Evolutionary conservation across 345 rosid genomes (phyloP), one percentile per base, ranked within the genome.

Genomic region (Hirschfeldia incana): DNA sequence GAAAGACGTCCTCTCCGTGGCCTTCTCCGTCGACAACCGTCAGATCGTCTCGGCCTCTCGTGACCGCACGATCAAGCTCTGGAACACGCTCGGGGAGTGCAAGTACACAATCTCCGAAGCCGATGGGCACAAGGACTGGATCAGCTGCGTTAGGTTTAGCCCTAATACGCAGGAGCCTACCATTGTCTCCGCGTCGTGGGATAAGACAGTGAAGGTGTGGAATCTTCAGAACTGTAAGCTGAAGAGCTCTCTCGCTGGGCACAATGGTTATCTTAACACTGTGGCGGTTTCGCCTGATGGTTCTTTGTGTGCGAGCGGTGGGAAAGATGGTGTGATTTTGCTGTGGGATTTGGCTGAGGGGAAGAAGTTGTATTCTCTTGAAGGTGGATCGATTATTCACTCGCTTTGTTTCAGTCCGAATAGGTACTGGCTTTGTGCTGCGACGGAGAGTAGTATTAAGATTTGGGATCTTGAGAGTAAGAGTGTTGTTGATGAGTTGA

Each of bases 301-400:
- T 16, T 53, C 60, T 3, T 2, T 53, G 4, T 53, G 60, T 16
- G 26, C 60, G 27, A 53, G 60, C 6, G 60, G 60, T 7, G 60
- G 60, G 27, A 53, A 53, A 53, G 60, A 53, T 8, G 60, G 60
- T 16, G 60, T 53, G 26, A 53, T 53, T 4, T 53, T 53, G 59
- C 16, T 53, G 59, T 53, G 59, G 59, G 59, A 53, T 53, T 53
- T 53, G 59, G 59, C 59, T 53, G 59, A 53, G 26, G 59, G 59
- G 27, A 53, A 53, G 59, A 53, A 53, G 59, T 16, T 53, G 27
- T 53, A 53, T 2, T 53, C 59, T 1, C 59, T 53, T 0, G 59
- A 53, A 1, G 26, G 26, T 53, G 59, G 59, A 0, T 16, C 59
- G 26, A 16, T 53, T 53, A 53, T 53, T 16, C 59, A 53, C 59